These are phyloP conservation scores for Dimocarpus longan DNA, from an alignment of 345 rosid species.

Conservation along the genomic window DNA sequence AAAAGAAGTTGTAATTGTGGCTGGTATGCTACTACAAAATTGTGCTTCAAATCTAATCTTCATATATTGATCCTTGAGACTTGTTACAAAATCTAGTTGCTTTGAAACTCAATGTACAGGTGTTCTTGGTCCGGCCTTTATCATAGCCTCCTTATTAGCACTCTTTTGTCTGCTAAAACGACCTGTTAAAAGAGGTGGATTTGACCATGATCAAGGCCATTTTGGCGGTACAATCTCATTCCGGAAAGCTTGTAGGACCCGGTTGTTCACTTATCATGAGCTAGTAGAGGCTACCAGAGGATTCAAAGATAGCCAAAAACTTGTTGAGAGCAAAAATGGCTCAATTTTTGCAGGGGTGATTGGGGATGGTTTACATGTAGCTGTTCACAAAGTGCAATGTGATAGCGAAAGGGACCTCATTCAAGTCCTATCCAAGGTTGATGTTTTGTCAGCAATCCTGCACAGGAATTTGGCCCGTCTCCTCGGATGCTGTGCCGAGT, in stretches of 20 bases:
- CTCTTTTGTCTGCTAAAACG: constrained; percentile 58
- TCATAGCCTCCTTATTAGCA: constrained; percentile 50
- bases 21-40: constrained; percentile 45
- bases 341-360: constrained; percentile 58
- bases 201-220: constrained; percentile 38
- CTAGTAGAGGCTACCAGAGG: constrained; percentile 72
- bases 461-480: constrained; percentile 70
- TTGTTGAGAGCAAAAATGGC: constrained; percentile 48
- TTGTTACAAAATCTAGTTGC: not conserved
- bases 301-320: constrained; percentile 57
- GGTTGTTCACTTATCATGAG: constrained; percentile 65
- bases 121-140: constrained; percentile 48
- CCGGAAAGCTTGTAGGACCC: constrained; percentile 70
- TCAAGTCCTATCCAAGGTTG: constrained; percentile 57
- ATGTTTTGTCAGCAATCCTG: constrained; percentile 54
- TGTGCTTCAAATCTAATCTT: not conserved
- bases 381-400: constrained; percentile 65
- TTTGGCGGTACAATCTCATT: constrained; percentile 52
- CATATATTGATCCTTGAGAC: not conserved
- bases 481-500: constrained; percentile 71
- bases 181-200: constrained; percentile 39
- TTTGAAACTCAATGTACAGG: constrained; percentile 34
- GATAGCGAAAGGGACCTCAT: constrained; percentile 57
- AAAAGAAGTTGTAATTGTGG: constrained; percentile 52
- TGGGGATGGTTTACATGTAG: constrained; percentile 62